Evolutionary conservation across 331 rosid species (phyloP).

Genomic region (Ulmus americana): DNA sequence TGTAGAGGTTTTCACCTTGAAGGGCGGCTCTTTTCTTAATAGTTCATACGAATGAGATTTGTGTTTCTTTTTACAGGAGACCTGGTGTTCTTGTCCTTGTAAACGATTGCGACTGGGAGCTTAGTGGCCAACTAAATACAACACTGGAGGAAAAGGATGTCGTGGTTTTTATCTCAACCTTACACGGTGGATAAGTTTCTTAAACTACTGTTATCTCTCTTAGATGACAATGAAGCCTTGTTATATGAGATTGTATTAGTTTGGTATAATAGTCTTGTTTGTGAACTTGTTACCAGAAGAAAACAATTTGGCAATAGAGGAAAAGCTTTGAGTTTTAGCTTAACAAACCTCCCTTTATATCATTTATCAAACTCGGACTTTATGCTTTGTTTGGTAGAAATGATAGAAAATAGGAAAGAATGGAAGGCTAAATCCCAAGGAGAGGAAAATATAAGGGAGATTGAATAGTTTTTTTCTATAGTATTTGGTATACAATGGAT

Average conservation of each 20-base stretch:
- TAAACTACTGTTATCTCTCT: slow-evolving; percentile 4
- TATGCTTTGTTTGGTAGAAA: too few relatives aligned
- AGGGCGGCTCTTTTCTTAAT: neutral
- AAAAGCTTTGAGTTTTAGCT: too few relatives aligned
- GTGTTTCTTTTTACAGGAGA: slow-evolving; percentile 53
- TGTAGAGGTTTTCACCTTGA: too few relatives aligned
- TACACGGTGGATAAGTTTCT: slow-evolving; percentile 72
- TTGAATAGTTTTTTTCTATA: too few relatives aligned
- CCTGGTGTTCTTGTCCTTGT: slow-evolving; percentile 95
- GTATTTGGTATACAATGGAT: too few relatives aligned
- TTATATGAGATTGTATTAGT: neutral
- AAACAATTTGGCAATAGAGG: too few relatives aligned
- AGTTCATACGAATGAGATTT: neutral
- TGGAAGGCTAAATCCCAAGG: too few relatives aligned
- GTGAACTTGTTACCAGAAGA: neutral
- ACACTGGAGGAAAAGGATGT: slow-evolving; percentile 77
- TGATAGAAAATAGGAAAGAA: too few relatives aligned
- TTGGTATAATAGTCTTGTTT: neutral
- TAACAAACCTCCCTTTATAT: too few relatives aligned
- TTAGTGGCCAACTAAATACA: slow-evolving; percentile 80
- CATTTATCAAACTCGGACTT: too few relatives aligned
- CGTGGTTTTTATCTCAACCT: slow-evolving; percentile 85
- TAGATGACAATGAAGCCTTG: slow-evolving; percentile 3
- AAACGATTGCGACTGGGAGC: slow-evolving; percentile 97
- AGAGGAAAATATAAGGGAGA: too few relatives aligned